Evolutionary conservation across 257 asterid genomes (phyloP).

Genomic region (Rauvolfia tetraphylla): DNA sequence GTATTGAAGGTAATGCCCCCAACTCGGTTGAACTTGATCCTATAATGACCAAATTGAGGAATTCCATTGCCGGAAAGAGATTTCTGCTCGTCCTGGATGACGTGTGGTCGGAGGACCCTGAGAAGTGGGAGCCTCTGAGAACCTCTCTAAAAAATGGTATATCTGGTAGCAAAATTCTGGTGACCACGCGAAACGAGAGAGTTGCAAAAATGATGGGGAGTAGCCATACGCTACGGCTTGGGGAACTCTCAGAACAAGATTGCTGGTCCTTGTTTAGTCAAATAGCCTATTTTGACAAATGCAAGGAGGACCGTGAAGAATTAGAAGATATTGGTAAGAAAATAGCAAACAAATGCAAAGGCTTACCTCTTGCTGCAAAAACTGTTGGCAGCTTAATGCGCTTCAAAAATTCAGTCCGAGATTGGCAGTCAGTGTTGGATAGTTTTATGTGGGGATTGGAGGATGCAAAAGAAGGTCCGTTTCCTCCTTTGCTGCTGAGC

Average conservation of each 20-base stretch:
- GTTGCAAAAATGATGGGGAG: constrained; percentile 32
- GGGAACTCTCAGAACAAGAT: constrained; percentile 22
- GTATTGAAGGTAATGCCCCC: constrained; percentile 10
- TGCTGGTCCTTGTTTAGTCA: constrained; percentile 34
- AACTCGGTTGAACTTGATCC: constrained; percentile 17
- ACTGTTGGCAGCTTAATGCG: constrained; percentile 32
- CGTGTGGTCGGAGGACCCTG: constrained; percentile 24
- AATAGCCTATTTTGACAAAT: constrained; percentile 22
- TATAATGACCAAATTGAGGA: constrained; percentile 16
- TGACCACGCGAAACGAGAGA: constrained; percentile 33
- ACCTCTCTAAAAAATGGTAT: constrained; percentile 19
- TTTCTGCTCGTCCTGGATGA: constrained; percentile 36
- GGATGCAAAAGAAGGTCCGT: constrained; percentile 21
- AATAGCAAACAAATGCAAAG: constrained; percentile 38
- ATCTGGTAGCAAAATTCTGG: constrained; percentile 30
- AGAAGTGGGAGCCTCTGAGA: constrained; percentile 25
- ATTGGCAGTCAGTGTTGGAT: constrained; percentile 32
- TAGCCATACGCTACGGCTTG: constrained; percentile 14
- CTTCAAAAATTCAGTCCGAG: constrained; percentile 23
- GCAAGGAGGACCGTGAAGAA: constrained; percentile 4
- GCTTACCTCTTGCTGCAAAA: constrained; percentile 43
- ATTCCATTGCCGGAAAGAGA: constrained; percentile 4
- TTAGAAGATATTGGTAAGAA: constrained; percentile 21
- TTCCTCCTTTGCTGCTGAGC: constrained; percentile 29
- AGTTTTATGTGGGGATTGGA: constrained; percentile 27